Percentiles rank a stretch among this genome's conserved stretches.
Conservation (phyloP, 2,329 filamentous ascomycete genomes). For the Furcasterigmium sp. region DNA sequence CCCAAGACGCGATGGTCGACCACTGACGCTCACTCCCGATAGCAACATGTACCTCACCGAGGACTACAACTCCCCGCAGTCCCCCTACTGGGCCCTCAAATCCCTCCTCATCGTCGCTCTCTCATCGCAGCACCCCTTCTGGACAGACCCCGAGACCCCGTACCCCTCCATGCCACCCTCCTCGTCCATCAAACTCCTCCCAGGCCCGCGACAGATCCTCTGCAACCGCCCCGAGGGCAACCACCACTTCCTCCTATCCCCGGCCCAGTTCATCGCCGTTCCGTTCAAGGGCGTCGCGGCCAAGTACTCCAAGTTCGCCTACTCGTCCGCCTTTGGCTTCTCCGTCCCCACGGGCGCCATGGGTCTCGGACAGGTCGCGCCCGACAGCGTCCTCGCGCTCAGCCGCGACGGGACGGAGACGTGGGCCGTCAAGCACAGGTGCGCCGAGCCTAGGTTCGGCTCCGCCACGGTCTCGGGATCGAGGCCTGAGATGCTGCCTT, state of each 20-base stretch:
- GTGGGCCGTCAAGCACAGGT: constrained; percentile 24
- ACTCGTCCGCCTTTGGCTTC: constrained; percentile 42
- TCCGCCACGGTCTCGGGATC: neutral
- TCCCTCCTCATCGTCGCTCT: constrained; percentile 37
- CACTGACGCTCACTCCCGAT: neutral
- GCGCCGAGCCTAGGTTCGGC: constrained; percentile 5
- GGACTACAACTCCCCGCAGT: constrained; percentile 53
- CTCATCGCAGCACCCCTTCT: constrained; percentile 32
- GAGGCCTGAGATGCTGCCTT: constrained; percentile 1
- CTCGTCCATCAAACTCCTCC: constrained; percentile 1
- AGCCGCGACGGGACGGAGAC: constrained; percentile 24
- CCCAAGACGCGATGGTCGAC: fast-evolving
- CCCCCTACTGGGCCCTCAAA: constrained; percentile 49
- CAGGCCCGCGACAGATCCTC: constrained; percentile 35
- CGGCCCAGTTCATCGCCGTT: constrained; percentile 31
- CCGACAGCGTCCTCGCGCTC: constrained; percentile 22
- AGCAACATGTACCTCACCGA: constrained; percentile 50
- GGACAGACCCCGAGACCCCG: constrained; percentile 23
- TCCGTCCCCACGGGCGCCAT: constrained; percentile 31
- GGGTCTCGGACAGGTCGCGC: constrained; percentile 24
- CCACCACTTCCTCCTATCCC: constrained; percentile 37
- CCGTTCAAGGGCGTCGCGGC: constrained; percentile 33
- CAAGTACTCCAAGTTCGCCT: constrained; percentile 43
- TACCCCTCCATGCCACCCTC: neutral
- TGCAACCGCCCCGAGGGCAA: constrained; percentile 25